A percentile compares a stretch with the other conserved stretches of the same genome.
phyloP scores from a whole-genome alignment of 2,329 filamentous ascomycete species.

The Epichloe sylvatica region DNA sequence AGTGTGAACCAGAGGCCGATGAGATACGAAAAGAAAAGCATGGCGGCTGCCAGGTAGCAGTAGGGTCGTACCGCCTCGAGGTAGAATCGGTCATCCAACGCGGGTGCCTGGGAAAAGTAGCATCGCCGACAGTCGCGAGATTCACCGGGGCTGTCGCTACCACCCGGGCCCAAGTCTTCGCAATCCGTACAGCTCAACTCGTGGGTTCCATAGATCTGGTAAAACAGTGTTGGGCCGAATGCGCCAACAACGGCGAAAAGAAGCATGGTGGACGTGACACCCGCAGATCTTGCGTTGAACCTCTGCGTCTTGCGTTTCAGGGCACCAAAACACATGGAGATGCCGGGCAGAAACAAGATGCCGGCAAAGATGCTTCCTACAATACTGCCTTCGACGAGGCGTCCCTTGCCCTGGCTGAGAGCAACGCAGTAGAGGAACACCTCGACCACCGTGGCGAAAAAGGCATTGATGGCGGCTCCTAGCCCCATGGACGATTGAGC shows the following conservation, averaged over 20 bases:
- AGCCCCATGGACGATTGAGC: conserved; percentile 97
- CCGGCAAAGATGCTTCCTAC: conserved; percentile 97
- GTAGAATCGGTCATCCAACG: conserved; percentile 78
- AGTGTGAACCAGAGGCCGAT: conserved; percentile 94
- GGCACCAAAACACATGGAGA: conserved; percentile 98
- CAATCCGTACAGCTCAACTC: conserved; percentile 74
- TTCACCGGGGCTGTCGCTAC: conserved; percentile 20
- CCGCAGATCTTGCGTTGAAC: conserved; percentile 92
- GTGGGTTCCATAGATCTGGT: conserved; percentile 96
- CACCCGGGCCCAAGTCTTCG: conserved; percentile 28
- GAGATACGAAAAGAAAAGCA: conserved; percentile 84
- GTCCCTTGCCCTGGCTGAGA: conserved; percentile 78
- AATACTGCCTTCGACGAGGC: conserved; percentile 89
- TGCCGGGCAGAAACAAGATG: conserved; percentile 80
- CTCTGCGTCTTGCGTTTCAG: conserved; percentile 96
- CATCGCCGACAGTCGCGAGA: conserved; percentile 75
- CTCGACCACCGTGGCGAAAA: conserved; percentile 95
- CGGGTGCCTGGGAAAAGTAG: conserved; percentile 81
- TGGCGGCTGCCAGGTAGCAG: conserved; percentile 71
- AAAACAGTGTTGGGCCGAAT: conserved; percentile 92
- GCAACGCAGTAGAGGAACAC: conserved; percentile 96
- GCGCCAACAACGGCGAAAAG: conserved; percentile 91
- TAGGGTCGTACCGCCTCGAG: conserved; percentile 83
- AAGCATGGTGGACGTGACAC: conserved; percentile 95
- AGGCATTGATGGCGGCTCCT: conserved; percentile 91